Evolutionary conservation across 2,329 filamentous ascomycete genomes (phyloP).

Genomic region (Diaporthe vaccinii): DNA sequence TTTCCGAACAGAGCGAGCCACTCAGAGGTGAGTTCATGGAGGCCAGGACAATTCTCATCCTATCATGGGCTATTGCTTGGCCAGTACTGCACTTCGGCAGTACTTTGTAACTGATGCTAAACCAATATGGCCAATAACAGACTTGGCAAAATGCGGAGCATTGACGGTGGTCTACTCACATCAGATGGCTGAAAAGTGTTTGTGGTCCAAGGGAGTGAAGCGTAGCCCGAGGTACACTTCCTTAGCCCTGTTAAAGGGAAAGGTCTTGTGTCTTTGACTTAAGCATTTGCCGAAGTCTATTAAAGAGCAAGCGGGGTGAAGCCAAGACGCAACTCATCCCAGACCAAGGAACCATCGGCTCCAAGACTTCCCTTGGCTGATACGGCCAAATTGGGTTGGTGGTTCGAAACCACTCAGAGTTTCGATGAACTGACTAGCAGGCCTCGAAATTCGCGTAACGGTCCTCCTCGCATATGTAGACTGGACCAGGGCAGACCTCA

Average conservation of each 20-base stretch:
- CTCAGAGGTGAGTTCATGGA: not conserved
- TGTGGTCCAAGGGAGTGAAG: not conserved
- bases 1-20: constrained; percentile 7
- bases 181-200: not conserved
- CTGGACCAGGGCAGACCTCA: not conserved
- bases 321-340: constrained; percentile 1
- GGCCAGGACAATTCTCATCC: not conserved
- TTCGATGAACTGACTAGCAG: constrained; percentile 24
- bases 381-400: constrained; percentile 12
- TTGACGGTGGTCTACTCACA: not conserved
- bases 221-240: not conserved
- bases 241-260: not conserved
- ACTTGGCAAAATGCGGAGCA: not conserved
- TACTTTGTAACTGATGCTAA: not conserved
- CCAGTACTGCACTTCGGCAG: constrained; percentile 6
- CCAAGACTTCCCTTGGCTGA: constrained; percentile 8
- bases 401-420: constrained; percentile 26
- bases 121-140: not conserved
- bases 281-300: constrained; percentile 17
- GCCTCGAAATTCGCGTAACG: not conserved
- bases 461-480: not conserved
- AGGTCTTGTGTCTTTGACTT: not conserved
- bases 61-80: constrained; percentile 2
- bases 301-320: constrained; percentile 18
- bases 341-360: not conserved